Conservation (phyloP, 2,329 filamentous ascomycete genomes). For the Cladosporium austrohemisphaericum region DNA sequence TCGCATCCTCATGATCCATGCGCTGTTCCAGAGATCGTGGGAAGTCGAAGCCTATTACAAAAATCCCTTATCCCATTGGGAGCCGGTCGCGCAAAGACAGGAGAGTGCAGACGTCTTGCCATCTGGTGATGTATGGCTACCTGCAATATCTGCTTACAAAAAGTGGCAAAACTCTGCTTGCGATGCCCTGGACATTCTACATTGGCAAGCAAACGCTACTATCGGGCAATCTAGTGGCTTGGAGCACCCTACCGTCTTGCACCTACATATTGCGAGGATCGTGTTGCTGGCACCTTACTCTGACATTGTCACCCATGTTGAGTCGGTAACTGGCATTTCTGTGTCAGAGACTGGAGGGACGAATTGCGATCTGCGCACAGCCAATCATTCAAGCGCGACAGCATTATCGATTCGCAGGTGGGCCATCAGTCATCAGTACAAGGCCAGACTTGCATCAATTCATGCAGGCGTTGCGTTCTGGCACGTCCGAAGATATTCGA, state of each 20-base stretch:
- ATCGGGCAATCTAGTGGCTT: conserved; percentile 48
- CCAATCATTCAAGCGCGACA: background rate
- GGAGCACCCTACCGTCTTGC: conserved; percentile 54
- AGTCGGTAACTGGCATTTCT: conserved; percentile 19
- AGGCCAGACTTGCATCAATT: conserved; percentile 54
- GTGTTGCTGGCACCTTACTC: conserved; percentile 49
- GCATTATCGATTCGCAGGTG: conserved; percentile 40
- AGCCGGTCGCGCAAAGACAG: conserved; percentile 24
- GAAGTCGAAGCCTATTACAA: conserved; percentile 46
- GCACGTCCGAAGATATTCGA: conserved; percentile 50
- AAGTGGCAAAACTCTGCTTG: conserved; percentile 48
- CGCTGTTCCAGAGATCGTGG: conserved; percentile 49
- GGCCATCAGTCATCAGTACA: conserved; percentile 51
- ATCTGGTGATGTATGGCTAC: conserved; percentile 40
- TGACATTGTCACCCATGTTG: conserved; percentile 37
- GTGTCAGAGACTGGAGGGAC: background rate
- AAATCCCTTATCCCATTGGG: conserved; percentile 42
- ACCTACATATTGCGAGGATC: conserved; percentile 54
- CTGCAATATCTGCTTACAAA: conserved; percentile 45
- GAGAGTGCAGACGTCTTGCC: conserved; percentile 17
- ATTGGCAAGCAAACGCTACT: conserved; percentile 55
- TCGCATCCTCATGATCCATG: conserved; percentile 48
- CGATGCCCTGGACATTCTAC: conserved; percentile 53
- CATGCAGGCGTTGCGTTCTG: conserved; percentile 53
- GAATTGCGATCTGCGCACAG: background rate